Conservation (phyloP, 495 filamentous ascomycete genomes). For the Cercophora sp. region DNA sequence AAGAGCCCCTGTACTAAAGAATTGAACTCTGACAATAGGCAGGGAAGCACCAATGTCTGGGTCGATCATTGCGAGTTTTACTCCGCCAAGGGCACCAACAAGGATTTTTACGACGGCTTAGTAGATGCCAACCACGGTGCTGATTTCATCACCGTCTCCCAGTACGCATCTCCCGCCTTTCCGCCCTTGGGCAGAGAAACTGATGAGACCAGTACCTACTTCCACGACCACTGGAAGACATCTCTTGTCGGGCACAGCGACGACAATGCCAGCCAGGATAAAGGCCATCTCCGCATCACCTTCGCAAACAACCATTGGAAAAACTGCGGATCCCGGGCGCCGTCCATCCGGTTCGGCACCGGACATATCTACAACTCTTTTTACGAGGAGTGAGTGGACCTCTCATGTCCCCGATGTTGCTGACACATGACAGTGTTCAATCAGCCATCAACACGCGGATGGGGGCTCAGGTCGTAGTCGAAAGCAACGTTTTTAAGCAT, state of each 20-base stretch:
- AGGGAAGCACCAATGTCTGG: conserved; percentile 56
- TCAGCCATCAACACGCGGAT: conserved; percentile 63
- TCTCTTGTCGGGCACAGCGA: conserved; percentile 61
- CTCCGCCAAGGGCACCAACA: conserved; percentile 51
- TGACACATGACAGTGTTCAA: conserved; percentile 32
- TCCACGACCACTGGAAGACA: conserved; percentile 65
- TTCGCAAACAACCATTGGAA: conserved; percentile 60
- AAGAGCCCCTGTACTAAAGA: not conserved
- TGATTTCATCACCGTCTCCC: conserved; percentile 51
- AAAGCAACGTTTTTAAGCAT: conserved; percentile 55
- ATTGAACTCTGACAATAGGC: not conserved
- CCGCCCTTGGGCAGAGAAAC: not conserved
- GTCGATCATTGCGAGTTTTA: conserved; percentile 66
- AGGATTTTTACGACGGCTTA: conserved; percentile 67
- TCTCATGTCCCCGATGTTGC: not conserved
- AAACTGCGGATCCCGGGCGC: conserved; percentile 58
- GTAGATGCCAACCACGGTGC: conserved; percentile 56
- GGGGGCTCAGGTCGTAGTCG: conserved; percentile 60
- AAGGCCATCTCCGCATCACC: conserved; percentile 55
- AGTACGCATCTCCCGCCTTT: conserved; percentile 10
- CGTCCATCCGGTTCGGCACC: conserved; percentile 61
- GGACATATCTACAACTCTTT: conserved; percentile 48
- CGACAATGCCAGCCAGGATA: conserved; percentile 42
- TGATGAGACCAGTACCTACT: conserved; percentile 30
- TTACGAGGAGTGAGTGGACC: conserved; percentile 28